These are phyloP conservation scores for Fragaria iinumae DNA, from an alignment of 306 rosid species.

Conservation along the genomic window DNA sequence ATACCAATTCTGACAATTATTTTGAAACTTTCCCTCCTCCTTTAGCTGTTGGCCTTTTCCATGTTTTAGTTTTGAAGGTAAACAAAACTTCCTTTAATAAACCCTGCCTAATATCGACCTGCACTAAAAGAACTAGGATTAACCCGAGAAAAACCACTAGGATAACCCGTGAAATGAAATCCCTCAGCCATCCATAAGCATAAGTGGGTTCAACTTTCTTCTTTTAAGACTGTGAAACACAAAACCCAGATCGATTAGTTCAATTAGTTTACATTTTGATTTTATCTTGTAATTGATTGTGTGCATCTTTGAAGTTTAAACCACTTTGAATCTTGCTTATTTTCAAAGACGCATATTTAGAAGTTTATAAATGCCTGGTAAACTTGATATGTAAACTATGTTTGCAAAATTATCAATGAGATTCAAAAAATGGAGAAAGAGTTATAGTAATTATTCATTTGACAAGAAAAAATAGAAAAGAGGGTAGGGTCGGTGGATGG, in stretches of 20 bases:
- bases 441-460: background rate
- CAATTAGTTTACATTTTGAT: too few relatives aligned
- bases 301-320: too few relatives aligned
- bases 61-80: background rate
- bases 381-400: background rate
- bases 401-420: background rate
- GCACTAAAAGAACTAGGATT: background rate
- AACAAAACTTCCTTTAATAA: background rate
- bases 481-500: background rate
- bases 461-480: background rate
- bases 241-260: too few relatives aligned
- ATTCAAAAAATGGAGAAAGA: background rate
- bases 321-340: too few relatives aligned
- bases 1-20: background rate
- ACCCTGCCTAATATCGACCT: background rate
- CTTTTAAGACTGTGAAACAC: too few relatives aligned
- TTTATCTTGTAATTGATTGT: too few relatives aligned
- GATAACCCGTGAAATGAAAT: background rate
- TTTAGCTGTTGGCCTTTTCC: background rate
- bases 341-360: background rate
- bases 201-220: background rate
- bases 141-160: background rate
- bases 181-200: background rate
- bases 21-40: conserved; percentile 3
- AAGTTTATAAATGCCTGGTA: too few relatives aligned